Evolutionary conservation across 2,329 filamentous ascomycete species (phyloP).

Genomic region (Calonectria multiphialidica): DNA sequence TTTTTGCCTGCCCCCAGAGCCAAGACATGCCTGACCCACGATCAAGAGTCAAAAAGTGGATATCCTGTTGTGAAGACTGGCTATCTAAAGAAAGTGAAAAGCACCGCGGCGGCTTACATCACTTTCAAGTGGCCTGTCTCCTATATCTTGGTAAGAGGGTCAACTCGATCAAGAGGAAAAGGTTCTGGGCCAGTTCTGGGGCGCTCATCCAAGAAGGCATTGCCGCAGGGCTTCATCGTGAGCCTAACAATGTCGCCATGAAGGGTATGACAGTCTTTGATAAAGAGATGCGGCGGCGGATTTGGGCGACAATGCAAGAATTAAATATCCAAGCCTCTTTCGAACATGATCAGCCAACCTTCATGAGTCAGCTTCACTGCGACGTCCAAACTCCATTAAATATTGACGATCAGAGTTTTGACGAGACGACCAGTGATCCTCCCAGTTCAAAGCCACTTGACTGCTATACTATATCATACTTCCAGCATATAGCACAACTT

Average conservation of each 20-base stretch:
- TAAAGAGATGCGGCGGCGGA: constrained; percentile 70
- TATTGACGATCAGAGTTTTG: constrained; percentile 69
- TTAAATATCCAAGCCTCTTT: constrained; percentile 73
- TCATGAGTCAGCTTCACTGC: constrained; percentile 68
- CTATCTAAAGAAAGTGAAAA: constrained; percentile 69
- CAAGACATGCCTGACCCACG: constrained; percentile 66
- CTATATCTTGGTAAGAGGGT: constrained; percentile 72
- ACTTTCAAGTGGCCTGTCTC: constrained; percentile 72
- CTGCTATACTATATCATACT: constrained; percentile 70
- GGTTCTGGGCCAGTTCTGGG: constrained; percentile 70
- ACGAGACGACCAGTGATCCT: constrained; percentile 63
- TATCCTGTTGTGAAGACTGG: constrained; percentile 68
- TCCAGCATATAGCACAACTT: constrained; percentile 68
- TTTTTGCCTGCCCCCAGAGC: constrained; percentile 67
- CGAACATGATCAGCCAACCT: constrained; percentile 69
- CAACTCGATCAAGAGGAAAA: constrained; percentile 74
- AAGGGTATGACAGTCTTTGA: constrained; percentile 70
- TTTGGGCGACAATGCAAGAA: constrained; percentile 72
- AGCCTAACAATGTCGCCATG: constrained; percentile 66
- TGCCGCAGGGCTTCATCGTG: constrained; percentile 69
- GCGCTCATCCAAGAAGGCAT: constrained; percentile 69
- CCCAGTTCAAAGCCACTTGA: constrained; percentile 63
- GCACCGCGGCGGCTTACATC: constrained; percentile 69
- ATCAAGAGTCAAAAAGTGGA: constrained; percentile 67
- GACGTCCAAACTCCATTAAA: constrained; percentile 68